Base-by-base conservation (phyloP, 805 yeast species). In the Kodamaea kaohsiungensis region DNA sequence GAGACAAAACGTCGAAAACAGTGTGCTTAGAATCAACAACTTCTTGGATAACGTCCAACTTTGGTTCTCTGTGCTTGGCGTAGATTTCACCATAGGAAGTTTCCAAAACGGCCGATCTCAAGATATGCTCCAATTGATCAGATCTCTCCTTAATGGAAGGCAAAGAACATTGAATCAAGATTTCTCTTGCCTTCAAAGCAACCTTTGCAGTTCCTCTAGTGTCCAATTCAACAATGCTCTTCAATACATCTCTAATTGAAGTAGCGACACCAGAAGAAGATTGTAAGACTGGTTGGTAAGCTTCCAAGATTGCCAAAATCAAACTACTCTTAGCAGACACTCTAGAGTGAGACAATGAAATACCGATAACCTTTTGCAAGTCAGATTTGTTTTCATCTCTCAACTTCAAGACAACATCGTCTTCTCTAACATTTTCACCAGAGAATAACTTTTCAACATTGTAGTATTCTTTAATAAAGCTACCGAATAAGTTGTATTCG, bases 81-180 rank as follows among this genome's bases (percentile, higher is more conserved):
- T 78, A 75, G 46, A 87, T 81, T 63, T 89, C 96, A 64, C 98
- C 99, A 66, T 92, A 95, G 27, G 87, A 82, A 33, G 96, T 83
- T 63, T 89, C 91, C 63, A 92, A 89, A 48, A 95, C 98, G 38
- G 97, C 86, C 8, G 96, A 85, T 71, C 91, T 86, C 72, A 95
- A 81, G 64, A 95, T 95, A 71, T 93, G 98, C 77, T 96, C 98
- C 67, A 95, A 82, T 77, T 96, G 99, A 71, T 93, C 98, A 33
- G 96, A 87, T 77, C 98, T 86, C 75, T 95, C 99, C 72, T 89
- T 86, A 59, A 91, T 87, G 2, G 98, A 91, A 39, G 99, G 99
- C 75, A 95, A 80, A 30, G 98, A 91, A 70, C 98, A 95, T 79
- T 92, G 97, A 65, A 95, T 95, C 65, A 95, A 82, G 56, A 96